Conservation (phyloP, 371 early-diverging fungal species). For the Apophysomyces sp. region DNA sequence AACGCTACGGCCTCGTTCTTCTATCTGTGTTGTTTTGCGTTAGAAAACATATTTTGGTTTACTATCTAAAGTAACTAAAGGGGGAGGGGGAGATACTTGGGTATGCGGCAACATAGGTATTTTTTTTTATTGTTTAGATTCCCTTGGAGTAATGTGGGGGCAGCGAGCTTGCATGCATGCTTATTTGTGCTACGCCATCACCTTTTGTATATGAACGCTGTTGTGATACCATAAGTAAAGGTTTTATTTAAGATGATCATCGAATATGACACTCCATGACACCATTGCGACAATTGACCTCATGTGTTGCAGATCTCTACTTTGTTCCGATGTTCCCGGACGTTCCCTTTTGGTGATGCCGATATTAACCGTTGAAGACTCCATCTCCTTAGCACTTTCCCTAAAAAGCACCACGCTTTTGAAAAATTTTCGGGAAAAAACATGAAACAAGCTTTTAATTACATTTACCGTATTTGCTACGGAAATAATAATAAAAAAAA, state of each 20-base stretch:
- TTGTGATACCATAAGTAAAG: neutral
- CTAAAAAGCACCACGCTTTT: neutral
- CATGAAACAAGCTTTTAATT: constrained; percentile 1
- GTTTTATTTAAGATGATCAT: neutral
- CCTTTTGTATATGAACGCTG: no score
- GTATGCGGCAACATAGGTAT: no score
- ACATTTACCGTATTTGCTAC: neutral
- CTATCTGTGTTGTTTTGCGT: no score
- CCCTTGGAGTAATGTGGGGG: no score
- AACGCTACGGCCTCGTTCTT: neutral
- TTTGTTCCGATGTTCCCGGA: neutral
- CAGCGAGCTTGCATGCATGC: no score
- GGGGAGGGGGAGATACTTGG: no score
- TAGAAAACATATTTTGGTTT: no score
- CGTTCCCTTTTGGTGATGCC: neutral
- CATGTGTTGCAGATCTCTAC: neutral
- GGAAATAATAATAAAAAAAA: neutral
- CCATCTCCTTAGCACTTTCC: neutral
- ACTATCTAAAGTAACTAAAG: no score
- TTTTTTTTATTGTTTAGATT: no score
- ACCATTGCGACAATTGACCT: neutral
- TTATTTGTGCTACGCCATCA: no score
- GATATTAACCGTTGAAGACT: neutral
- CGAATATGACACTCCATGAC: neutral
- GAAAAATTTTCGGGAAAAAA: neutral